Evolutionary conservation across 768 basidiomycete species (phyloP).

Genomic region (Termitomyces sp.): DNA sequence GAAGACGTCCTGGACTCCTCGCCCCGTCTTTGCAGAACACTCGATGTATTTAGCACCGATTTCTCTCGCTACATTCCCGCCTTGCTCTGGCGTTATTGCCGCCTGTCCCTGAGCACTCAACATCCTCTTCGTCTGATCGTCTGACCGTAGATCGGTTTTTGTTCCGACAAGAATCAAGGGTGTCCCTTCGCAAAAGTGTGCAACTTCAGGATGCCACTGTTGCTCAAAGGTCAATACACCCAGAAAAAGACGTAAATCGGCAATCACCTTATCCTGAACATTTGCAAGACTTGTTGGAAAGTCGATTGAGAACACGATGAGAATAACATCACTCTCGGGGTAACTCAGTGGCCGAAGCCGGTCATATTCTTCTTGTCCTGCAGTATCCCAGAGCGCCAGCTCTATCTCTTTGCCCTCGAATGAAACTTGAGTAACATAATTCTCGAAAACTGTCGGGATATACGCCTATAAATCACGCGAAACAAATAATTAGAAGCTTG

Average conservation of each 20-base stretch:
- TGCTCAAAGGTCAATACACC: slow-evolving; percentile 5
- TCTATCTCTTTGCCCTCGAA: slow-evolving; percentile 90
- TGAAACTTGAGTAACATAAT: slow-evolving; percentile 84
- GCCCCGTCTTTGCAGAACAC: slow-evolving; percentile 91
- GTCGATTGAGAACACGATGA: slow-evolving; percentile 93
- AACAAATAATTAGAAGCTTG: slow-evolving; percentile 13
- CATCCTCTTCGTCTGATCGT: slow-evolving; percentile 84
- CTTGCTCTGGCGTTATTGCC: slow-evolving; percentile 82
- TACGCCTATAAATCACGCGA: slow-evolving; percentile 59
- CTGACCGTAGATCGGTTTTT: slow-evolving; percentile 86
- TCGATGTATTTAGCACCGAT: slow-evolving; percentile 94
- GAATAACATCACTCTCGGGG: slow-evolving; percentile 86
- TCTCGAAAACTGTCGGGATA: slow-evolving; percentile 92
- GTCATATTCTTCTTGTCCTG: slow-evolving; percentile 97
- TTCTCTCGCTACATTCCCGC: slow-evolving; percentile 80
- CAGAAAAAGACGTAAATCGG: background rate
- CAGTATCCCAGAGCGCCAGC: slow-evolving; percentile 98
- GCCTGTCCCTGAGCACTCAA: slow-evolving; percentile 83
- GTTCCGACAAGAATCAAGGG: slow-evolving; percentile 91
- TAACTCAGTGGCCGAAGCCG: slow-evolving; percentile 82
- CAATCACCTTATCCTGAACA: slow-evolving; percentile 79
- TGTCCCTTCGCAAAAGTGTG: slow-evolving; percentile 87
- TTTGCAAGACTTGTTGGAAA: slow-evolving; percentile 90
- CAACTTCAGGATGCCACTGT: slow-evolving; percentile 92
- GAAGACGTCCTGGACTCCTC: slow-evolving; percentile 91